Conservation (phyloP, 169 alveolate genomes). For the Plasmodium ovale region DNA sequence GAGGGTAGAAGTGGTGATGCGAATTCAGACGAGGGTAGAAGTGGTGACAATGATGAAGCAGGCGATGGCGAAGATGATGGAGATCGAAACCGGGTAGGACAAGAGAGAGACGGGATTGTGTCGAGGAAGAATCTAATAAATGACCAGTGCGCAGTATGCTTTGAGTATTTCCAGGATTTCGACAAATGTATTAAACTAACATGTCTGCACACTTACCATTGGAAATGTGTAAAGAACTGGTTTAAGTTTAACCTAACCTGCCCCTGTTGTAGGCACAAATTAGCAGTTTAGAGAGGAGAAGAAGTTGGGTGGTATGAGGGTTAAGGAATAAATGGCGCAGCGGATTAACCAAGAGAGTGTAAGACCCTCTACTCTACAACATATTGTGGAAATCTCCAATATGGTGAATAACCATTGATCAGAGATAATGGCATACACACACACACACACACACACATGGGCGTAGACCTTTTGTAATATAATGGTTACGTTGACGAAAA, state of each 20-base stretch:
- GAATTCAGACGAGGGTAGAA: not conserved
- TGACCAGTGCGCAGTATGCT: slow-evolving; percentile 81
- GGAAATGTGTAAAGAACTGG: slow-evolving; percentile 81
- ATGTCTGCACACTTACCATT: slow-evolving; percentile 80
- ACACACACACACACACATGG: too few species aligned
- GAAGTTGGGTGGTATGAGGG: too few species aligned
- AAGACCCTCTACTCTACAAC: too few species aligned
- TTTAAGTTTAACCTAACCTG: slow-evolving; percentile 78
- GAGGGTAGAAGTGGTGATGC: too few species aligned
- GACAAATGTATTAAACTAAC: slow-evolving; percentile 77
- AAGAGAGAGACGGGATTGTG: not conserved
- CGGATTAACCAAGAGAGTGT: too few species aligned
- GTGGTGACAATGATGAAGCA: not conserved
- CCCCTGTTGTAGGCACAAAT: slow-evolving; percentile 67
- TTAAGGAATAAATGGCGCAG: too few species aligned
- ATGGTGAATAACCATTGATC: too few species aligned
- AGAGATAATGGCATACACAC: too few species aligned
- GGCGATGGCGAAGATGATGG: not conserved
- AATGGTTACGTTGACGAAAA: too few species aligned
- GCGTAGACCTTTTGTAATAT: too few species aligned
- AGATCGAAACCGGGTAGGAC: not conserved
- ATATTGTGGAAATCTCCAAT: too few species aligned
- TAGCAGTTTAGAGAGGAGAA: not conserved
- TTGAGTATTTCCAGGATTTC: slow-evolving; percentile 72
- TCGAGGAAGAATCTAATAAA: slow-evolving; percentile 47